Evolutionary conservation across 2,329 filamentous ascomycete genomes (phyloP).

Genomic region (Chaetothyriales sp.): DNA sequence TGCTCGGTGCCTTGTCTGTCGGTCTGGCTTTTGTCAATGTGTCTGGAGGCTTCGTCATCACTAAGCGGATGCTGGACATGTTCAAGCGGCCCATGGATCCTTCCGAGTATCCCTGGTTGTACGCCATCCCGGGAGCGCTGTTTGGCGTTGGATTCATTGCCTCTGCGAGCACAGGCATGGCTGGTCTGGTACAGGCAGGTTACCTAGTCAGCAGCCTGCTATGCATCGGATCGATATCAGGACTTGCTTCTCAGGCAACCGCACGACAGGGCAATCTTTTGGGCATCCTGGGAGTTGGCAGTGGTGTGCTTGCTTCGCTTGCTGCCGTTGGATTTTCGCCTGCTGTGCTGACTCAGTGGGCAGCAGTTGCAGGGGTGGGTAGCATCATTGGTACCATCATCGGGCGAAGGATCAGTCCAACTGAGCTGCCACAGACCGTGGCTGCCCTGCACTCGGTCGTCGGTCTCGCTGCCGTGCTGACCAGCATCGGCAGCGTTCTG

Average conservation of each 20-base stretch:
- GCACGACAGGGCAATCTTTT: constrained; percentile 75
- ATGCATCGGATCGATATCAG: constrained; percentile 67
- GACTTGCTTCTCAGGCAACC: constrained; percentile 67
- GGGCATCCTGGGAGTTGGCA: constrained; percentile 71
- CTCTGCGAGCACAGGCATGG: constrained; percentile 67
- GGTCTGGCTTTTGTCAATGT: constrained; percentile 79
- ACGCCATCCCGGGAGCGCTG: constrained; percentile 59
- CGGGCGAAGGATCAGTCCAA: constrained; percentile 75
- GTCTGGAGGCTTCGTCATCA: constrained; percentile 78
- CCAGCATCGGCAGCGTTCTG: constrained; percentile 77
- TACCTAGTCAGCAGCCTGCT: constrained; percentile 74
- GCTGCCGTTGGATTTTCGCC: constrained; percentile 67
- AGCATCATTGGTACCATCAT: constrained; percentile 57
- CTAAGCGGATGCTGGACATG: constrained; percentile 89
- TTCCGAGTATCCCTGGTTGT: constrained; percentile 77
- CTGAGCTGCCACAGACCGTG: constrained; percentile 76
- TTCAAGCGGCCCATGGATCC: constrained; percentile 76
- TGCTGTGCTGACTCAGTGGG: constrained; percentile 68
- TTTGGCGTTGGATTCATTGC: constrained; percentile 73
- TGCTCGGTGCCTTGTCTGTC: constrained; percentile 65
- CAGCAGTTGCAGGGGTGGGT: constrained; percentile 59
- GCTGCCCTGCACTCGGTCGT: constrained; percentile 83
- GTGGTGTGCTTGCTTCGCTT: constrained; percentile 71
- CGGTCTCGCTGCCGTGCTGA: constrained; percentile 74
- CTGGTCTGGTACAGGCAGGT: constrained; percentile 72